These are phyloP conservation scores for Cladosporium colombiae DNA, from an alignment of 2,329 filamentous ascomycete genomes.

Conservation along the genomic window DNA sequence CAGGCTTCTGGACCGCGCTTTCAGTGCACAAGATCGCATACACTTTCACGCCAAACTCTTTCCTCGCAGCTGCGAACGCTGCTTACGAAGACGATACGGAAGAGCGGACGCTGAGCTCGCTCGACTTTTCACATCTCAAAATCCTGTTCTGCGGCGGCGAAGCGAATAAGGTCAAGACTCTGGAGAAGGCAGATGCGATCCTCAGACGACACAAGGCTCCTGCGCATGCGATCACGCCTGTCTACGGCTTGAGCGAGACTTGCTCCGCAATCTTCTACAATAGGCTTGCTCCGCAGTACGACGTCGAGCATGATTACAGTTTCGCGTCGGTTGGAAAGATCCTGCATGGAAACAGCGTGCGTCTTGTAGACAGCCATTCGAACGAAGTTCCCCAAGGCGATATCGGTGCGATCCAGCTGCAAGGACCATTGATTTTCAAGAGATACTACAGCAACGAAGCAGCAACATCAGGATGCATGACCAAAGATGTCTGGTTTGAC, in stretches of 20 bases:
- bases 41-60: slow-evolving; percentile 51
- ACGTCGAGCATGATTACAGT: slow-evolving; percentile 21
- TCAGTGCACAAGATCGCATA: slow-evolving; percentile 45
- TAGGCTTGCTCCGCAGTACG: slow-evolving; percentile 24
- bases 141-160: slow-evolving; percentile 50
- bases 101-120: slow-evolving; percentile 13
- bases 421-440: slow-evolving; percentile 40
- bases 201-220: not conserved
- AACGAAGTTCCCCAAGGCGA: not conserved
- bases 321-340: slow-evolving; percentile 26
- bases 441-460: slow-evolving; percentile 37
- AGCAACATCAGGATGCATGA: slow-evolving; percentile 40
- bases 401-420: not conserved
- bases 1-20: slow-evolving; percentile 43
- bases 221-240: not conserved
- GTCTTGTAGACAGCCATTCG: not conserved
- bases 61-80: slow-evolving; percentile 32
- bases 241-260: not conserved
- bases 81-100: slow-evolving; percentile 12
- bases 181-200: not conserved
- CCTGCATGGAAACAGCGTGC: not conserved
- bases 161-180: slow-evolving; percentile 38
- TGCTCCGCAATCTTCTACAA: slow-evolving; percentile 29
- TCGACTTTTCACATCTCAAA: slow-evolving; percentile 37
- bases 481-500: slow-evolving; percentile 42